A percentile compares a stretch with the other conserved stretches of the same genome.
phyloP scores from a whole-genome alignment of 805 yeast species.

The Ogataea parapolymorpha region DNA sequence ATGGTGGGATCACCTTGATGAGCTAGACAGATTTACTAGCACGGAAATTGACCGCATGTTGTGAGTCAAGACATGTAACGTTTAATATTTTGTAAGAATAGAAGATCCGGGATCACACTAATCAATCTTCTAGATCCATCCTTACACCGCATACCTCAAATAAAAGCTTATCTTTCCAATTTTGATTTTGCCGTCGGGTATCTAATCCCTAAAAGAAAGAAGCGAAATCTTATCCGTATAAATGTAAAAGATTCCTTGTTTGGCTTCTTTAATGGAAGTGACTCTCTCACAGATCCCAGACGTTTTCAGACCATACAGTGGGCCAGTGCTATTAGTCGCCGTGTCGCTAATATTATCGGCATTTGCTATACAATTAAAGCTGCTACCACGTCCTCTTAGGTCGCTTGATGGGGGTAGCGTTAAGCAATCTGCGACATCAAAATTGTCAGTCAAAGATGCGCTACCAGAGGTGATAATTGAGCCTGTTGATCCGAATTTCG shows the following conservation, averaged over 20 bases:
- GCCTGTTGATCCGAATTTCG: conserved; percentile 36
- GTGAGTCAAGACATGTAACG: conserved; percentile 1
- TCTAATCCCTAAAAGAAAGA: neutral
- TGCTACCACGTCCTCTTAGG: conserved; percentile 3
- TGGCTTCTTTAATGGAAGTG: conserved; percentile 1
- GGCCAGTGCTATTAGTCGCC: conserved; percentile 8
- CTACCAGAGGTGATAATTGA: conserved; percentile 22
- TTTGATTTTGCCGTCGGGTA: neutral
- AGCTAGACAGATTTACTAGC: conserved; percentile 48
- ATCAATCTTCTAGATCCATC: neutral
- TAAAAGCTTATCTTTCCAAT: conserved; percentile 1
- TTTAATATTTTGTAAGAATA: conserved; percentile 11
- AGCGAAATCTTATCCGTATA: neutral
- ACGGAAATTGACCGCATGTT: conserved; percentile 46
- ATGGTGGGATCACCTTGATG: conserved; percentile 86
- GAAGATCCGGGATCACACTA: conserved; percentile 1
- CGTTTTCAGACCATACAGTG: conserved; percentile 2
- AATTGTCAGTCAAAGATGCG: neutral
- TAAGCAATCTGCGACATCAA: neutral
- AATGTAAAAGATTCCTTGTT: neutral
- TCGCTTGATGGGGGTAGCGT: neutral
- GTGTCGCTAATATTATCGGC: conserved; percentile 9
- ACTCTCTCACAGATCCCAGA: conserved; percentile 1
- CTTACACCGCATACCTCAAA: neutral
- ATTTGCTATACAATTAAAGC: conserved; percentile 2